phyloP scores from a whole-genome alignment of 2,329 filamentous ascomycete genomes.

The Fusarium mangiferae region DNA sequence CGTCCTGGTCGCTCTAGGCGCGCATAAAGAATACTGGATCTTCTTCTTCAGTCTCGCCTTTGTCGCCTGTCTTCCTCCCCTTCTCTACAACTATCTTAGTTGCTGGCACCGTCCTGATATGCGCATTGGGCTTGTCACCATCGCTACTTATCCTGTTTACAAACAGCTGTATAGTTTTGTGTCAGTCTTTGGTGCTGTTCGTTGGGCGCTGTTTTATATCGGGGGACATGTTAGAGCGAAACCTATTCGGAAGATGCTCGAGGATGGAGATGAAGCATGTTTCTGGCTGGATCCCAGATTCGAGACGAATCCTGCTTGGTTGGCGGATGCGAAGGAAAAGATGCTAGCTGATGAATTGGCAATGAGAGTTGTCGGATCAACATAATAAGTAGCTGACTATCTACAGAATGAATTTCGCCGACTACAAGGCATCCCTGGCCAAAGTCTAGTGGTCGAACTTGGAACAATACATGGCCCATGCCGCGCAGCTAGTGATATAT shows the following conservation, averaged over 20 bases:
- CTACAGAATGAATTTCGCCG: neutral
- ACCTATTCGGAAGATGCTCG: neutral
- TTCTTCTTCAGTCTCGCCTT: slow-evolving; percentile 9
- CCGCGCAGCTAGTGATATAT: rapidly evolving
- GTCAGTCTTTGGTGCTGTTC: neutral
- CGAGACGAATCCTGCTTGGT: neutral
- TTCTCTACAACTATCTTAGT: slow-evolving; percentile 3
- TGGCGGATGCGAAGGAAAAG: slow-evolving; percentile 1
- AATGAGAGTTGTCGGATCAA: neutral
- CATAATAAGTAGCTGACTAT: no score
- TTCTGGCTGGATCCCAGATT: neutral
- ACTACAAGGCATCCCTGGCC: no score
- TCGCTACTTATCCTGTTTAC: neutral
- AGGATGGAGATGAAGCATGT: slow-evolving; percentile 8
- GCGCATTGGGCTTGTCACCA: neutral
- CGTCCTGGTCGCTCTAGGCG: neutral
- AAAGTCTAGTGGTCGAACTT: no score
- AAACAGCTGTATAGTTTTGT: neutral
- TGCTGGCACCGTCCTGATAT: neutral
- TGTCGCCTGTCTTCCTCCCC: neutral
- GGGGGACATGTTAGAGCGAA: neutral
- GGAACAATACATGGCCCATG: rapidly evolving
- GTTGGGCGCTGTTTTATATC: slow-evolving; percentile 4
- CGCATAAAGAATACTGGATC: slow-evolving; percentile 3
- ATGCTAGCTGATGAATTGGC: neutral